Base-by-base conservation (phyloP, 2,329 filamentous ascomycete species). In the Alternaria angustiovoidea region DNA sequence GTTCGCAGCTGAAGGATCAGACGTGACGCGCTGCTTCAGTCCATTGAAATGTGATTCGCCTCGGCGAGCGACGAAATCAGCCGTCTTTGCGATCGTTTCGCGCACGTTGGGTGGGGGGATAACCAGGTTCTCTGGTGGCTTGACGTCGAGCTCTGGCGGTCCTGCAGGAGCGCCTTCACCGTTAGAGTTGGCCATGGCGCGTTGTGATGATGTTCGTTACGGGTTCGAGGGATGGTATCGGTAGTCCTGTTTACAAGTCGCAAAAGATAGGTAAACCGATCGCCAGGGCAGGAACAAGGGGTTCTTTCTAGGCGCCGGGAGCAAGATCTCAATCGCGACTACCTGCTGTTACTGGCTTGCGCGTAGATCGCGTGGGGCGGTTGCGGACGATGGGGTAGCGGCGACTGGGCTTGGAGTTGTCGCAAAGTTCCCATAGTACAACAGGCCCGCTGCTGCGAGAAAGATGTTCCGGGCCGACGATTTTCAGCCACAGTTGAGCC, bases 81-180 rank as follows among this genome's bases (percentile, higher is more conserved):
- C 94, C 12, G 94, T 97, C 82, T 96, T 98, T 79, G 97, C 94
- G 74, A 99, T 89, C 68, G 94, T 87, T 20, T 84, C 84, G 83
- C 93, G 89, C 73, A 97, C 93, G 75, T 94, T 91, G 76, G 89
- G 87, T 0, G 88, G 95, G 22, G 95, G 95, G 55, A 97, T 86
- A 57, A 97, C 91, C 65, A 97, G 86, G 64, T 93, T 93, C 59
- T 89, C 82, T 4, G 94, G 94, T 34, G 92, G 89, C 78, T 93
- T 94, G 77, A 66, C 65, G 24, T 61, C 61, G 51, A 75, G 66
- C 9, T 74, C 73, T 41, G 57, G 22, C 47, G 47, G 52, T 9
- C 26, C 38, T 18, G 38, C 30, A 3, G 70, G 41, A 38, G 63
- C 60, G 36, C 65, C 63, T 22, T 68, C 69, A 41, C 69, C 70